Base-by-base conservation (phyloP, 2,329 filamentous ascomycete species). In the Dryadomyces sulphureus region DNA sequence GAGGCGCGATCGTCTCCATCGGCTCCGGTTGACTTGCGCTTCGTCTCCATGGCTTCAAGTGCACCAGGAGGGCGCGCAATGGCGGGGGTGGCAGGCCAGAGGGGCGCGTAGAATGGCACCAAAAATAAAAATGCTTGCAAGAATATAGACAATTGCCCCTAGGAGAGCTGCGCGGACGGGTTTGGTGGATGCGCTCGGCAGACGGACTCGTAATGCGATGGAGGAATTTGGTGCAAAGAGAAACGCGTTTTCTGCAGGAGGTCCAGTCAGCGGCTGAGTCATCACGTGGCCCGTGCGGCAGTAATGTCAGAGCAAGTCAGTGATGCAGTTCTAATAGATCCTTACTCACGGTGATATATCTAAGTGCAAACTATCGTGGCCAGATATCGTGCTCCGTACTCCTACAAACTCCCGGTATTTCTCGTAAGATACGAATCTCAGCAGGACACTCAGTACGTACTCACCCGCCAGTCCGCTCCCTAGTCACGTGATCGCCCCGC, bases 1-100 rank as follows among this genome's bases (percentile, higher is more conserved):
- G 68, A 62, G 46, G 68, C 67, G 56, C 73, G 70, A 54, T 77
- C 72, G 45, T 70, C 67, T 48, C 61, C 60, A 48, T 75, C 71
- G 41, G 62, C 61, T 43, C 50, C 50, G 34, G n/a, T 47, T 8
- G 52, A 51, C 36, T 54, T 54, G 49, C 52, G 52, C 52, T 54
- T 54, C 34, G 43, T n/a, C 30, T 54, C 50, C 52, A 54, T 54
- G n/a, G 38, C 32, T 38, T 17, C 39, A 41, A 14, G 32, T 21
- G 41, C 41, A 43, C 30, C 20, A 22, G 20, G 21, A 25, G 17
- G 24, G 27, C 41, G 34, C 34, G 17, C 34, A 36, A 36, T 17
- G 14, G 11, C 34, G 17, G 17, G 34, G 16, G 34, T 4, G 16
- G 7, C 16, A 36, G 34, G n/a, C 17, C n/a, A 36, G 14, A 30